Base-by-base conservation (phyloP, 768 basidiomycete species). In the Erythrobasidium yunnanense region DNA sequence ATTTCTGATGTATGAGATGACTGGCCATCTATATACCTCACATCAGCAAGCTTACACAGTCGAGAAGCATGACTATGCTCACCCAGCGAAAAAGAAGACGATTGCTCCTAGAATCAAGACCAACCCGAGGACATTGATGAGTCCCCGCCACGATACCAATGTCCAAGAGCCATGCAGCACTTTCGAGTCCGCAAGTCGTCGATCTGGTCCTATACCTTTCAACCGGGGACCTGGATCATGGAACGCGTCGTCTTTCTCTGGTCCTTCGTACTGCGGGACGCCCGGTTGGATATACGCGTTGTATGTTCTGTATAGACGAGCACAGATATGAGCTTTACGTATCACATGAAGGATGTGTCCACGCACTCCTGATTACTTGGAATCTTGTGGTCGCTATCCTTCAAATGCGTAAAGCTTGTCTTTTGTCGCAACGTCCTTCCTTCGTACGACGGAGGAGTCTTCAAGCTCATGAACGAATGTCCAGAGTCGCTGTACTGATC, bases 181-280 rank as follows among this genome's bases (percentile, higher is more conserved):
- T 13, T 20, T 13, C 29, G 55, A 46, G 35, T 67, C 66, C 20
- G 38, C 23, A 22, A 66, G 20, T 23, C 57, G 33, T 32, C 66
- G 35, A 11, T 57, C 60, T 2, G 55, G 55, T 25, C 66, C 66
- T 65, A 30, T 51, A 29, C 56, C 34, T 50, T 65, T 65, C 22
- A 46, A 45, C 38, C 63, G 42, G 20, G 66, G 66, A 2, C 66
- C 66, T 22, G 60, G 38, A 34, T 65, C 29, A 51, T 67, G 66
- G 22, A 67, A 35, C 50, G 30, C 42, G 56, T 67, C 66, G 27
- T 67, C 66, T 46, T 27, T 11, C 38, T 67, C 66, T 52, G 66
- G 66, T 8, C 55, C 66, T 13, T 51, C 42, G 25, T 58, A 60
- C 27, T 47, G 57, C 23, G 11, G 20, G 25, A 47, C 33, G 42